These are phyloP conservation scores for Tuber microsphaerosporum DNA, from an alignment of 495 filamentous ascomycete species.

Conservation along the genomic window DNA sequence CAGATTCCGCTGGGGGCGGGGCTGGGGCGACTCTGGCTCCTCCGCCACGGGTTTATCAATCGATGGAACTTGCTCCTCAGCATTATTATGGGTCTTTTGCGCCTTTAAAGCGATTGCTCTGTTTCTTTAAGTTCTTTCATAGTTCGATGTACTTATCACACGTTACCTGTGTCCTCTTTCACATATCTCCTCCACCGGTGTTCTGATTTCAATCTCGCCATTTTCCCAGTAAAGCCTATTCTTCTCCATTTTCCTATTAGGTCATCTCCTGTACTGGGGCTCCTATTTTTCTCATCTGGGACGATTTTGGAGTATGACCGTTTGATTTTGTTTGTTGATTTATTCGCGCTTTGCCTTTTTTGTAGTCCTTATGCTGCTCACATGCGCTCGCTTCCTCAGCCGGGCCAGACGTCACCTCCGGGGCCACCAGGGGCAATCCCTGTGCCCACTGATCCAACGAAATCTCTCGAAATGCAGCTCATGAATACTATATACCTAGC, in stretches of 20 bases:
- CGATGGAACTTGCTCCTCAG: constrained; percentile 71
- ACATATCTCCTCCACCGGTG: constrained; percentile 28
- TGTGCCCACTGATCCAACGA: constrained; percentile 45
- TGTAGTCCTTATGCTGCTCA: constrained; percentile 50
- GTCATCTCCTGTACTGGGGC: constrained; percentile 22
- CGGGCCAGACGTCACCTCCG: constrained; percentile 43
- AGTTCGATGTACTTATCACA: constrained; percentile 45
- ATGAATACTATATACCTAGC: constrained; percentile 49
- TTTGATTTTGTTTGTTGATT: constrained; percentile 43
- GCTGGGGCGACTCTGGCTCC: constrained; percentile 98
- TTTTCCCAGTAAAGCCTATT: too few relatives aligned
- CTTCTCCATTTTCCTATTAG: neutral
- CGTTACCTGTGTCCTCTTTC: constrained; percentile 31
- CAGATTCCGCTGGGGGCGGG: too few relatives aligned
- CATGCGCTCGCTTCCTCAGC: constrained; percentile 45
- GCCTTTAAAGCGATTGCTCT: constrained; percentile 62
- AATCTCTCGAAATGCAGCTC: constrained; percentile 45
- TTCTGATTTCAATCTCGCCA: neutral
- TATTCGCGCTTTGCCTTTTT: constrained; percentile 37
- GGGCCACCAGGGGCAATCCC: constrained; percentile 46
- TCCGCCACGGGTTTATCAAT: constrained; percentile 79
- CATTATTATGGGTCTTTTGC: constrained; percentile 68
- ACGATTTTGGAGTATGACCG: constrained; percentile 31
- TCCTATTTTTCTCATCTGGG: constrained; percentile 25
- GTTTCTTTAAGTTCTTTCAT: constrained; percentile 34